Conservation (phyloP, 176 grass and related monocot genomes). For the Olyra latifolia region DNA sequence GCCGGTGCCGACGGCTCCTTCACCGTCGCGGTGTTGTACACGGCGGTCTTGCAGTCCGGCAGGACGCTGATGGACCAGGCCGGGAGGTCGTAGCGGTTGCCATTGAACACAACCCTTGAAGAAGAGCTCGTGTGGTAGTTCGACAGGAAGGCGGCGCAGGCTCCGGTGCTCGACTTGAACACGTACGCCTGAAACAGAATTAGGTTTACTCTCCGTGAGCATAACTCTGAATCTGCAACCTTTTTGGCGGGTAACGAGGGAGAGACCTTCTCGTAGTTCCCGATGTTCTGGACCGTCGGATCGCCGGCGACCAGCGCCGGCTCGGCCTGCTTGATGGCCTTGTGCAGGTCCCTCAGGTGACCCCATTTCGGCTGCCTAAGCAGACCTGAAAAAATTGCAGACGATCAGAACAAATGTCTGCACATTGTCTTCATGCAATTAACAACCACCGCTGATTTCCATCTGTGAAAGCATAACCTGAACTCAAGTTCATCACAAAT, state of each 20-base stretch:
- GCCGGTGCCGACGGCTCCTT: slow-evolving; percentile 44
- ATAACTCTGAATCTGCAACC: neutral
- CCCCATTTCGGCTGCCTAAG: slow-evolving; percentile 89
- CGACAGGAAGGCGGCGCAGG: slow-evolving; percentile 90
- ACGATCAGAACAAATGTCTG: neutral
- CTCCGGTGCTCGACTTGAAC: slow-evolving; percentile 62
- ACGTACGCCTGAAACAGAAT: slow-evolving; percentile 60
- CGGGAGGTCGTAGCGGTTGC: slow-evolving; percentile 59
- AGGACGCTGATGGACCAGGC: slow-evolving; percentile 97
- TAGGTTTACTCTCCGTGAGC: neutral
- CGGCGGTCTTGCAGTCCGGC: slow-evolving; percentile 82
- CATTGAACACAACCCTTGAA: slow-evolving; percentile 57
- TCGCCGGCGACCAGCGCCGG: slow-evolving; percentile 68
- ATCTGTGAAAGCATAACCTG: neutral
- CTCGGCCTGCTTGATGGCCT: slow-evolving; percentile 93
- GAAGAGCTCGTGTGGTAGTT: slow-evolving; percentile 63
- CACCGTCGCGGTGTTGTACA: slow-evolving; percentile 93
- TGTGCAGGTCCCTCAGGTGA: slow-evolving; percentile 90
- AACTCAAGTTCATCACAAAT: neutral
- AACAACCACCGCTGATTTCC: neutral
- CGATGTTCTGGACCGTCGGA: slow-evolving; percentile 62
- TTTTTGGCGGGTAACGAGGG: neutral
- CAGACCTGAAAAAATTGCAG: slow-evolving; percentile 47
- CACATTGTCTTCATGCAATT: neutral
- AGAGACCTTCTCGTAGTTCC: slow-evolving; percentile 77